Percentiles rank a stretch among this genome's conserved stretches.
Conservation (phyloP, 129 eudicot genomes). For the Lactuca saligna region DNA sequence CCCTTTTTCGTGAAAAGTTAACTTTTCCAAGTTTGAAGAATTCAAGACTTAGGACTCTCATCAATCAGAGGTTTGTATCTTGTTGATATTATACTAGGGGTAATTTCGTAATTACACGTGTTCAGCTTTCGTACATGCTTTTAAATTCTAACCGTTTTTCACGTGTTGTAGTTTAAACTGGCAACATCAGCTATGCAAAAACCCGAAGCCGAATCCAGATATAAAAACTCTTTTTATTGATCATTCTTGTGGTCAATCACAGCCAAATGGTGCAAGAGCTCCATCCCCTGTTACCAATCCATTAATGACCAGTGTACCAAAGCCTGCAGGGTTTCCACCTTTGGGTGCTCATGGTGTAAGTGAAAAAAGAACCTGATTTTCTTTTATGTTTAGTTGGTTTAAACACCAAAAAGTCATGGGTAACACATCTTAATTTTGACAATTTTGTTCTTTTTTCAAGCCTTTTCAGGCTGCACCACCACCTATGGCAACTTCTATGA, state of each 20-base stretch:
- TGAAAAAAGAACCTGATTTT: constrained; percentile 9
- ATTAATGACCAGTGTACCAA: constrained; percentile 56
- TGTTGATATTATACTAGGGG: constrained; percentile 1
- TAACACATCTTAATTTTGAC: constrained; percentile 13
- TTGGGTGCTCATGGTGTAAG: constrained; percentile 82
- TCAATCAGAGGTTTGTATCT: constrained; percentile 64
- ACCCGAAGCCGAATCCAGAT: constrained; percentile 72
- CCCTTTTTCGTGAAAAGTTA: constrained; percentile 73
- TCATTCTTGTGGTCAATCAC: constrained; percentile 79
- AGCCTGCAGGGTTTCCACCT: constrained; percentile 64
- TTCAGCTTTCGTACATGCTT: constrained; percentile 9
- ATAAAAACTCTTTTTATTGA: constrained; percentile 80
- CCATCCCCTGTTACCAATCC: constrained; percentile 73
- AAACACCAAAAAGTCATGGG: not conserved
- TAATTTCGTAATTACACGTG: not conserved
- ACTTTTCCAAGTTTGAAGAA: constrained; percentile 58
- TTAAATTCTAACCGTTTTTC: constrained; percentile 7
- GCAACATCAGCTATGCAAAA: constrained; percentile 90
- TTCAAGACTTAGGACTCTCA: constrained; percentile 68
- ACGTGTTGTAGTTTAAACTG: constrained; percentile 70
- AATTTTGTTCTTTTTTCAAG: constrained; percentile 34
- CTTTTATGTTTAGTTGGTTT: constrained; percentile 9
- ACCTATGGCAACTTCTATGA: constrained; percentile 55
- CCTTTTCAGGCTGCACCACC: constrained; percentile 70
- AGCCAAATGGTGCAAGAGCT: constrained; percentile 75